phyloP scores from a whole-genome alignment of 805 yeast genomes.

The Candida coleopterorum region DNA sequence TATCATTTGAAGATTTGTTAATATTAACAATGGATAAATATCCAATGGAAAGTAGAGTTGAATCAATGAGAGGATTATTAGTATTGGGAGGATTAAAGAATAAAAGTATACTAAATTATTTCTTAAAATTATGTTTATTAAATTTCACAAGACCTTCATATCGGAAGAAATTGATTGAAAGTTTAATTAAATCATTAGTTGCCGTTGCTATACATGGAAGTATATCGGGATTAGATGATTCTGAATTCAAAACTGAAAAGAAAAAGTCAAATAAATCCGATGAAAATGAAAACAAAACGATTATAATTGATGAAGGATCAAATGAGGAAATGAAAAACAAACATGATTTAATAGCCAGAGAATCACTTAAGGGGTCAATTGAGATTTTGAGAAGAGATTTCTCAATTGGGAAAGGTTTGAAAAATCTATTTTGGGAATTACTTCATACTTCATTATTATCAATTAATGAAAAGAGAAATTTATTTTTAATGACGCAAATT shows the following conservation, averaged over 20 bases:
- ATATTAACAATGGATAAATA: slow-evolving; percentile 46
- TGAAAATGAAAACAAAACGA: slow-evolving; percentile 37
- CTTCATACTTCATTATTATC: slow-evolving; percentile 59
- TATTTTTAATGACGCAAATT: slow-evolving; percentile 64
- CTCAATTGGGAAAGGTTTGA: slow-evolving; percentile 53
- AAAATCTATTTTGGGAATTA: slow-evolving; percentile 60
- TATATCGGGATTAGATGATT: slow-evolving; percentile 56
- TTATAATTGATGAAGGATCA: slow-evolving; percentile 55
- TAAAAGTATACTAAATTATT: slow-evolving; percentile 52
- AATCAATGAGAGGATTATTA: slow-evolving; percentile 68
- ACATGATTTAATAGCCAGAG: slow-evolving; percentile 62
- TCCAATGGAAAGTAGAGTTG: slow-evolving; percentile 50
- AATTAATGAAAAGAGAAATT: slow-evolving; percentile 52
- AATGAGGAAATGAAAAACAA: slow-evolving; percentile 44
- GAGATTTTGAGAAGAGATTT: slow-evolving; percentile 59
- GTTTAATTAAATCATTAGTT: slow-evolving; percentile 52
- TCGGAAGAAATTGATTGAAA: slow-evolving; percentile 43
- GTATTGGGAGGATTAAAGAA: slow-evolving; percentile 75
- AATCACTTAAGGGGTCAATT: slow-evolving; percentile 60
- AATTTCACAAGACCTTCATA: slow-evolving; percentile 50
- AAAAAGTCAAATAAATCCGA: slow-evolving; percentile 18
- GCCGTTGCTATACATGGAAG: slow-evolving; percentile 63
- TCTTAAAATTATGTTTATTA: slow-evolving; percentile 51
- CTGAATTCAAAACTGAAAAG: slow-evolving; percentile 47
- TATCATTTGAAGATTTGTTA: slow-evolving; percentile 53